A percentile compares a stretch with the other conserved stretches of the same genome.
Conservation (phyloP, 192 early-diverging fungal species). For the Chytriomyces sp. region DNA sequence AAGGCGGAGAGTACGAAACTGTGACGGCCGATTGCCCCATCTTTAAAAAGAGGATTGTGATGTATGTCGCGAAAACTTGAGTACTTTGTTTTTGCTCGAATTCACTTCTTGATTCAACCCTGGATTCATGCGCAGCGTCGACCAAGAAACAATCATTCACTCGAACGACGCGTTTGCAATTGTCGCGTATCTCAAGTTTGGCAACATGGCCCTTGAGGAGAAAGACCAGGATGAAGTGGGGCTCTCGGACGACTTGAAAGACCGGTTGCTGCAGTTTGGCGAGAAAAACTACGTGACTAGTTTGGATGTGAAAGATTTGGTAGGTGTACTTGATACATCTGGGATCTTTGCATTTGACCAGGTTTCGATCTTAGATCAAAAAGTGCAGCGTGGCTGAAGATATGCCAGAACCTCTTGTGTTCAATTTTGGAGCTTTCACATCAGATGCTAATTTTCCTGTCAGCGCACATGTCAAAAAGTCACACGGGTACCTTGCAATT, state of each 20-base stretch:
- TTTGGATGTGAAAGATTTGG: neutral
- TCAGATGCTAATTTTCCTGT: too few species aligned
- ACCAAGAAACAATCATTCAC: constrained; percentile 74
- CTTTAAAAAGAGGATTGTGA: constrained; percentile 80
- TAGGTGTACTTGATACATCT: neutral
- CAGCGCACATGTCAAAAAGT: too few species aligned
- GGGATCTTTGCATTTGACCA: neutral
- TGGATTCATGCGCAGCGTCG: constrained; percentile 56
- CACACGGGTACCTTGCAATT: neutral
- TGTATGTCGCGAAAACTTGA: constrained; percentile 57
- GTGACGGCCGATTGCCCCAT: constrained; percentile 91
- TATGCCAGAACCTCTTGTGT: neutral
- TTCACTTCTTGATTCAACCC: neutral
- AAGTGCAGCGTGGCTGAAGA: neutral
- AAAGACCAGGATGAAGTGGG: constrained; percentile 54
- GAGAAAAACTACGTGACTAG: neutral
- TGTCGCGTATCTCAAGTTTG: constrained; percentile 79
- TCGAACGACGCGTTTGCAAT: constrained; percentile 82
- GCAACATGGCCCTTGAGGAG: constrained; percentile 66
- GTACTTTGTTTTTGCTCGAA: neutral
- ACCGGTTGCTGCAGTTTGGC: constrained; percentile 20
- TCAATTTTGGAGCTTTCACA: too few species aligned
- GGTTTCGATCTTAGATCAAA: neutral
- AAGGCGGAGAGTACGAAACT: constrained; percentile 98
- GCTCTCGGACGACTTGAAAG: constrained; percentile 27